Evolutionary conservation across 306 rosid genomes (phyloP).

Genomic region (Parietaria judaica): DNA sequence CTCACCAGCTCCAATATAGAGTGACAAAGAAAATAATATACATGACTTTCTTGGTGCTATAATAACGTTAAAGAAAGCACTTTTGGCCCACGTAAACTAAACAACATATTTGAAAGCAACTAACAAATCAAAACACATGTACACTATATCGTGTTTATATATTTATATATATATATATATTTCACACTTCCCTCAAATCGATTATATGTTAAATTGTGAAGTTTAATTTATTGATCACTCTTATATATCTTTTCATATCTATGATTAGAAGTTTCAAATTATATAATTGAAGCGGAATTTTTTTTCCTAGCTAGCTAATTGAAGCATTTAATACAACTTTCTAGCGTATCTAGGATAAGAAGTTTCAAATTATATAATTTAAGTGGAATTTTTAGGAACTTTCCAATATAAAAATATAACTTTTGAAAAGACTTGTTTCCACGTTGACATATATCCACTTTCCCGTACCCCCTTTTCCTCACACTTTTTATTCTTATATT

Average conservation of each 20-base stretch:
- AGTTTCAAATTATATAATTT: not conserved
- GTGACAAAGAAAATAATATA: slow-evolving; percentile 12
- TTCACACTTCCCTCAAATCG: too few species aligned
- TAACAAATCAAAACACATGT: not conserved
- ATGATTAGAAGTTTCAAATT: too few species aligned
- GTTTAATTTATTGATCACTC: too few species aligned
- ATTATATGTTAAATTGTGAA: too few species aligned
- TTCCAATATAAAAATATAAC: slow-evolving; percentile 29
- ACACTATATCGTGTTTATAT: too few species aligned
- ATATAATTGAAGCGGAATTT: too few species aligned
- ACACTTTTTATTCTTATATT: slow-evolving; percentile 12
- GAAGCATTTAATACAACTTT: too few species aligned
- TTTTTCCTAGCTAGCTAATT: too few species aligned
- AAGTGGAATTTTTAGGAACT: slow-evolving; percentile 50
- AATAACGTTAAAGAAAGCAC: slow-evolving; percentile 11
- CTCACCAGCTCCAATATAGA: slow-evolving; percentile 21
- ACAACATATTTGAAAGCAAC: not conserved
- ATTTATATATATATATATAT: too few species aligned
- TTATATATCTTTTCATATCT: too few species aligned
- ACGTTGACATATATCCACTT: slow-evolving; percentile 27
- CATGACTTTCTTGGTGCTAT: slow-evolving; percentile 27
- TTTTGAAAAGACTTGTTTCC: slow-evolving; percentile 53
- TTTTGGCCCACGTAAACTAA: slow-evolving; percentile 33
- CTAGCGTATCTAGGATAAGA: too few species aligned
- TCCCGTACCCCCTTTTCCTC: slow-evolving; percentile 10